Conservation (phyloP, 139 green algal species). For the Coelastrella sp. region DNA sequence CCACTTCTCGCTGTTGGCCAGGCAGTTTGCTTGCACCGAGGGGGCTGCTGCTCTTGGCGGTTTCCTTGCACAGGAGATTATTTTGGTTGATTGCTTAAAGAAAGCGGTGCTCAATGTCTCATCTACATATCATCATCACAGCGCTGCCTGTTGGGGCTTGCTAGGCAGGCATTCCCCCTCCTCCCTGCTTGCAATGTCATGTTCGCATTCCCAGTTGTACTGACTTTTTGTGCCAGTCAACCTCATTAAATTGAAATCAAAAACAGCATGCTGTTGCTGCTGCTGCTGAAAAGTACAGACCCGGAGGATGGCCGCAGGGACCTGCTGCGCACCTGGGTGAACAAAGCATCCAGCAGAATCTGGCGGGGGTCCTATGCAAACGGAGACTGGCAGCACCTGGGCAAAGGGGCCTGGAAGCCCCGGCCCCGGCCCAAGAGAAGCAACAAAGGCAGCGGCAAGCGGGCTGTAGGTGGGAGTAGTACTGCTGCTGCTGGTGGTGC, state of each 20-base stretch:
- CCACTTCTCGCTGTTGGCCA: background rate
- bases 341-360: slow-evolving; percentile 59
- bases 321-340: slow-evolving; percentile 55
- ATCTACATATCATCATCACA: too few species aligned
- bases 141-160: too few species aligned
- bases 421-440: slow-evolving; percentile 11
- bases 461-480: background rate
- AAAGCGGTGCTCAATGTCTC: too few species aligned
- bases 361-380: slow-evolving; percentile 63
- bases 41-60: background rate
- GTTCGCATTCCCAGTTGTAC: background rate
- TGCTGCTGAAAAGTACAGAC: background rate
- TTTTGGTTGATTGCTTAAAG: background rate
- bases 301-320: slow-evolving; percentile 3
- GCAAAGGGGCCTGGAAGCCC: slow-evolving; percentile 63
- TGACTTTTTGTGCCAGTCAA: too few species aligned
- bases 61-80: background rate
- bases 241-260: too few species aligned
- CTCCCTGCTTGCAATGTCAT: background rate
- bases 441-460: background rate
- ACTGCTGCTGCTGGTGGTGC: background rate
- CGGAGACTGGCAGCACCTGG: slow-evolving; percentile 63
- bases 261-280: background rate
- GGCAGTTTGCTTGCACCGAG: background rate
- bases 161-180: background rate